Conservation (phyloP, 2,329 filamentous ascomycete genomes). For the Magnaporthales sp. region DNA sequence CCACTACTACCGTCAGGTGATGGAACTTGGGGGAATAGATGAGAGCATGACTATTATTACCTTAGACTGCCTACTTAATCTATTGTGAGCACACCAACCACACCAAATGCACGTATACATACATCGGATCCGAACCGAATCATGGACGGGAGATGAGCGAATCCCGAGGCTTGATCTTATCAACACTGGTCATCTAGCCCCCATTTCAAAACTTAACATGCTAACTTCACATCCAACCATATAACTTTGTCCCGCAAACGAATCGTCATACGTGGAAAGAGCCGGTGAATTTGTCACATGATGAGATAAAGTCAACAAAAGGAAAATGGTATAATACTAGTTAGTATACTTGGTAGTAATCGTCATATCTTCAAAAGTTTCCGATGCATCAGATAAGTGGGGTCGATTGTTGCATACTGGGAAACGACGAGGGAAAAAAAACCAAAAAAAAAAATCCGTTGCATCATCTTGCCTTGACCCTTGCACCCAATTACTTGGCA, state of each 20-base stretch:
- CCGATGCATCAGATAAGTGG: background rate
- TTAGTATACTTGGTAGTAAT: background rate
- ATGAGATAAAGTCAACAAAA: background rate
- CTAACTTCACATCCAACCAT: background rate
- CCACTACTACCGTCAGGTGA: background rate
- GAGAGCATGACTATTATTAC: background rate
- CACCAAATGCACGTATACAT: background rate
- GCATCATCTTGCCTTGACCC: background rate
- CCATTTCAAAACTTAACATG: background rate
- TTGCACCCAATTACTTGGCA: background rate
- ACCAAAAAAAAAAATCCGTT: background rate
- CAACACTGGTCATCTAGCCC: background rate
- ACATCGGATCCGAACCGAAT: background rate
- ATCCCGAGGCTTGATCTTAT: background rate
- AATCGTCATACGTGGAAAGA: background rate
- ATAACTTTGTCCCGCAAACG: background rate
- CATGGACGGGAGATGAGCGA: background rate
- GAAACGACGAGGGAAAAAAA: background rate
- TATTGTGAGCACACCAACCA: background rate
- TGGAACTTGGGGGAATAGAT: background rate
- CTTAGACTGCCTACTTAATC: background rate
- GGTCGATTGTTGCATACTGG: background rate
- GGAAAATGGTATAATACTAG: background rate
- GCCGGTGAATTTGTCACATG: background rate
- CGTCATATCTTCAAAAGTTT: background rate